A percentile compares a stretch with the other conserved stretches of the same genome.
These are phyloP conservation scores for Globisporangium rhizosaccharum DNA, from an alignment of 352 stramenopile species.

Conservation along the genomic window DNA sequence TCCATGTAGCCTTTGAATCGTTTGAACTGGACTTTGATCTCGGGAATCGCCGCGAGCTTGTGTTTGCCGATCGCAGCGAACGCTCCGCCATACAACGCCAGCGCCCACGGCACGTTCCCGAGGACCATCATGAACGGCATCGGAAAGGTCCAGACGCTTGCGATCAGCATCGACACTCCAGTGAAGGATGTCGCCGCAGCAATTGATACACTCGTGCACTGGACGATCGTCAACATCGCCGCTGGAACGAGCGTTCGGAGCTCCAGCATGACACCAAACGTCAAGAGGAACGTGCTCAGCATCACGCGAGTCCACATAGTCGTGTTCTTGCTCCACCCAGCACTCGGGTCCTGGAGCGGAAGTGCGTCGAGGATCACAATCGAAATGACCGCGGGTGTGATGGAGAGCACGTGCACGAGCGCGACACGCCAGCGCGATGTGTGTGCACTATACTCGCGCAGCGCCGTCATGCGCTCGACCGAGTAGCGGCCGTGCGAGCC, in stretches of 20 bases:
- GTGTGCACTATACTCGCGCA: slow-evolving; percentile 15
- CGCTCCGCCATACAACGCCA: slow-evolving; percentile 4
- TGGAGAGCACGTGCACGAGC: slow-evolving; percentile 1
- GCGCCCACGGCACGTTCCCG: not conserved
- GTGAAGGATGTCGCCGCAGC: not conserved
- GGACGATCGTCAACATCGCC: not conserved
- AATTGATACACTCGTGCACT: not conserved
- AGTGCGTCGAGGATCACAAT: slow-evolving; percentile 10
- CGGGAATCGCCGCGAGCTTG: slow-evolving; percentile 14
- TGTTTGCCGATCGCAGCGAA: slow-evolving; percentile 4
- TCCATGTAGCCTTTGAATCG: slow-evolving; percentile 1
- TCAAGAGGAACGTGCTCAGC: not conserved
- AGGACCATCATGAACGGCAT: slow-evolving; percentile 9
- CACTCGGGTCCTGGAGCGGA: slow-evolving; percentile 11
- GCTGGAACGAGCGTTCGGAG: not conserved
- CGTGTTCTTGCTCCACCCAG: slow-evolving; percentile 1
- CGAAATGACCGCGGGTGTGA: slow-evolving; percentile 9
- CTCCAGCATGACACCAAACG: slow-evolving; percentile 5
- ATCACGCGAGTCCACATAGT: slow-evolving; percentile 1
- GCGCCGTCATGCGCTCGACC: slow-evolving; percentile 17
- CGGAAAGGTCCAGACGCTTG: slow-evolving; percentile 6
- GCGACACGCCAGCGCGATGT: slow-evolving; percentile 5
- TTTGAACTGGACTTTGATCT: slow-evolving; percentile 2
- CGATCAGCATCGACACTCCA: not conserved
- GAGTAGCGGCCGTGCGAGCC: slow-evolving; percentile 18